Conservation (phyloP, 1,284 basidiomycete genomes). For the Pseudozyma sp. region DNA sequence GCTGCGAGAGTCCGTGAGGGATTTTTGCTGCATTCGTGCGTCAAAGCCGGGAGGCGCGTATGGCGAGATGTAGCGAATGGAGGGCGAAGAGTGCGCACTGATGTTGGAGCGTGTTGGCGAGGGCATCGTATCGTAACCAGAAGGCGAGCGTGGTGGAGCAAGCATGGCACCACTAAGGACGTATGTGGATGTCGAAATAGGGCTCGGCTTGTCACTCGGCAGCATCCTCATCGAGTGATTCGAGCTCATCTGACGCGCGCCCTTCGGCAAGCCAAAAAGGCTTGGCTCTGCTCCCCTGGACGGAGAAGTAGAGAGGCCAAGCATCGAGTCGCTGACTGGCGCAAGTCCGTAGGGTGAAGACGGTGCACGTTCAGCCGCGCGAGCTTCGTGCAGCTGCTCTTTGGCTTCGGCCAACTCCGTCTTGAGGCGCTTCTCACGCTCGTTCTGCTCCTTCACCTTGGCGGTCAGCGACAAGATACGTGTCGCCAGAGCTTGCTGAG, state of each 20-base stretch:
- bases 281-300: conserved; percentile 1
- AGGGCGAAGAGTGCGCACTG: conserved; percentile 33
- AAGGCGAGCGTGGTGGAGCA: conserved; percentile 39
- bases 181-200: conserved; percentile 3
- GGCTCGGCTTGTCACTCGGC: conserved; percentile 19
- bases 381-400: conserved; percentile 31
- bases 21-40: conserved; percentile 10
- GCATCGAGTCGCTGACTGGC: conserved; percentile 27
- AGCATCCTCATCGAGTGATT: conserved; percentile 17
- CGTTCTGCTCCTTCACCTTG: conserved; percentile 30
- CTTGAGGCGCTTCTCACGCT: conserved; percentile 28
- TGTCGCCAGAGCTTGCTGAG: conserved; percentile 24
- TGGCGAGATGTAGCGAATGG: conserved; percentile 44
- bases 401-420: conserved; percentile 17
- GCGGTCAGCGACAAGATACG: conserved; percentile 21
- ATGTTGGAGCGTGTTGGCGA: conserved; percentile 43
- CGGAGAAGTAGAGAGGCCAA: conserved; percentile 37
- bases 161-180: conserved; percentile 8
- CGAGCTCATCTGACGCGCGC: conserved; percentile 6
- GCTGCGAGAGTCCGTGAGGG: conserved; percentile 4
- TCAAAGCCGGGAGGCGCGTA: conserved; percentile 25
- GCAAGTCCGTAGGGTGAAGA: conserved; percentile 23
- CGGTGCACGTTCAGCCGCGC: conserved; percentile 9
- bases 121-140: conserved; percentile 18
- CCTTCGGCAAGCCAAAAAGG: conserved; percentile 10